Evolutionary conservation across 1,284 basidiomycete species (phyloP).

Genomic region (Porodaedalea pini): DNA sequence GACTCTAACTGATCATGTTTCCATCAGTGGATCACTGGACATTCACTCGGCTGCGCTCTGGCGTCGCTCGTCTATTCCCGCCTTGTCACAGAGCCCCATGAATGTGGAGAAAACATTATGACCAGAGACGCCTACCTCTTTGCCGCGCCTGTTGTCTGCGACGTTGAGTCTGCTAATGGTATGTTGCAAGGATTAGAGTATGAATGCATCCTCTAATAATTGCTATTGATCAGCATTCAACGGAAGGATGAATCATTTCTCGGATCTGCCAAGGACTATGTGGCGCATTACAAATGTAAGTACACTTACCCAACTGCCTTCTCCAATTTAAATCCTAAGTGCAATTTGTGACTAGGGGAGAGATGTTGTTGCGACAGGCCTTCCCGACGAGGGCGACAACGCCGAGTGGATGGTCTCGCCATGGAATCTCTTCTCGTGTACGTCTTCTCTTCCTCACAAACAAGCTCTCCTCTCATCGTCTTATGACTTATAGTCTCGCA

Average conservation of each 20-base stretch:
- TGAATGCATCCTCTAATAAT: not conserved
- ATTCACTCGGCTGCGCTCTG: slow-evolving; percentile 31
- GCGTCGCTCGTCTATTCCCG: slow-evolving; percentile 30
- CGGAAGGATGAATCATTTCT: slow-evolving; percentile 25
- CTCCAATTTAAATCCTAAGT: not conserved
- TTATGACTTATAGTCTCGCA: slow-evolving; percentile 17
- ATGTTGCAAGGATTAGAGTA: not conserved
- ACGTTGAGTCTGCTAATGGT: slow-evolving; percentile 25
- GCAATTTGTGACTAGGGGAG: slow-evolving; percentile 16
- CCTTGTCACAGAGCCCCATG: slow-evolving; percentile 25
- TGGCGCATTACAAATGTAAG: slow-evolving; percentile 30
- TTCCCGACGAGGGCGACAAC: slow-evolving; percentile 28
- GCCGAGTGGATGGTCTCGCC: slow-evolving; percentile 23
- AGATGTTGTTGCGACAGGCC: slow-evolving; percentile 26
- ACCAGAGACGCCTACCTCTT: slow-evolving; percentile 31
- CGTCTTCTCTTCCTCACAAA: not conserved
- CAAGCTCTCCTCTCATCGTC: not conserved
- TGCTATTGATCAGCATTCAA: slow-evolving; percentile 24
- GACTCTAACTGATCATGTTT: not conserved
- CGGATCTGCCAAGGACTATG: slow-evolving; percentile 27
- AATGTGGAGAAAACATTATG: slow-evolving; percentile 25
- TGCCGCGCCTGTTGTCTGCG: slow-evolving; percentile 29
- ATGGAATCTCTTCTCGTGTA: slow-evolving; percentile 27
- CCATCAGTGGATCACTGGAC: slow-evolving; percentile 30
- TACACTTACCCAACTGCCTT: not conserved